These are phyloP conservation scores for Suillus spraguei DNA, from an alignment of 768 basidiomycete genomes.

Conservation along the genomic window DNA sequence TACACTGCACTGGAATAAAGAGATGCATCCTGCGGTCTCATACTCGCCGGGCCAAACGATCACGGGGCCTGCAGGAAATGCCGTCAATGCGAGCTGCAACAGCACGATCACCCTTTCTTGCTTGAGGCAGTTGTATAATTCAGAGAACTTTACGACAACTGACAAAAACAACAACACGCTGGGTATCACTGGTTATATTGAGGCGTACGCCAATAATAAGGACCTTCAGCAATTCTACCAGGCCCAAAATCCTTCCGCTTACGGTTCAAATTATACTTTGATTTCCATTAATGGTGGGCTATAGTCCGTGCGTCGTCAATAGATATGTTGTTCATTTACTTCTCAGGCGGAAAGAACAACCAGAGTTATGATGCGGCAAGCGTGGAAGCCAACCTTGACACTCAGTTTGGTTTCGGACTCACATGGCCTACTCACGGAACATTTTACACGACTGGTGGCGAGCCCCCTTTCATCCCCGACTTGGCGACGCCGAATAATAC, in stretches of 20 bases:
- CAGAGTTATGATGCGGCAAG: slow-evolving; percentile 59
- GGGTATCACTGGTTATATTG: slow-evolving; percentile 57
- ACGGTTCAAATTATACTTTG: slow-evolving; percentile 52
- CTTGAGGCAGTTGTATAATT: slow-evolving; percentile 57
- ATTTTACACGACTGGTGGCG: slow-evolving; percentile 64
- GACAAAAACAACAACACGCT: slow-evolving; percentile 48
- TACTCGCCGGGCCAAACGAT: neutral
- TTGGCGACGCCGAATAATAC: slow-evolving; percentile 47
- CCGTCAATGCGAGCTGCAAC: slow-evolving; percentile 16
- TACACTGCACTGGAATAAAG: neutral
- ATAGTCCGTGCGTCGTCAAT: neutral
- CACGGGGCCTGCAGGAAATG: neutral
- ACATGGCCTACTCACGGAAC: slow-evolving; percentile 60
- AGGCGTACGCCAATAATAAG: slow-evolving; percentile 51
- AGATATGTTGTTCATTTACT: slow-evolving; percentile 14
- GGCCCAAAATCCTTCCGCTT: slow-evolving; percentile 49
- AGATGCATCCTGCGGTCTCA: neutral
- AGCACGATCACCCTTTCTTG: slow-evolving; percentile 52
- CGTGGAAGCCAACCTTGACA: slow-evolving; percentile 36
- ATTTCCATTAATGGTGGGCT: slow-evolving; percentile 55
- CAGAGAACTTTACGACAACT: slow-evolving; percentile 46
- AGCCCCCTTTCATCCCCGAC: slow-evolving; percentile 52
- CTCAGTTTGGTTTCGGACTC: slow-evolving; percentile 67
- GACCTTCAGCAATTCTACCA: slow-evolving; percentile 57
- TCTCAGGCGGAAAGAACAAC: slow-evolving; percentile 59